Evolutionary conservation across 176 grass and related monocot genomes (phyloP), one percentile per base, ranked within the genome.

Genomic region (Musa acuminata): DNA sequence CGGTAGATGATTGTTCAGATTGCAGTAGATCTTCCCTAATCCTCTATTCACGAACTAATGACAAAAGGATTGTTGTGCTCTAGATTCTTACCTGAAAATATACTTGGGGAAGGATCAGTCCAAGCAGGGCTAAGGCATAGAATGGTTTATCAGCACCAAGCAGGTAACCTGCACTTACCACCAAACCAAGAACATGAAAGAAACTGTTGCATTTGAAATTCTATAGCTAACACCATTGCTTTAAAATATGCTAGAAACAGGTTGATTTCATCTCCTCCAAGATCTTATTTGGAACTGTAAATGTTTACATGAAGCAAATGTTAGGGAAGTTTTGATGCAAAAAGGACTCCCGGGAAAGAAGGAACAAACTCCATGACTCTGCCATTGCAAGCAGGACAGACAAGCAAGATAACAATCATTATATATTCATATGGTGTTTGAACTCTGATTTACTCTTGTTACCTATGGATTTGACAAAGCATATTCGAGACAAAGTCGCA

Each of bases 61-160:
- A 35, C 3, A 13, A 35, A 67, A 67, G 12, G 26, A 35, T 35
- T 6, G 1, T 13, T 67, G 67, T 13, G 43, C 2, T 51, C 19
- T 16, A 14, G 10, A 66, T 52, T 24, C 35, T 72, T 80, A 92
- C 89, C 89, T 92, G 89, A 69, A 89, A 84, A 60, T 88, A 51
- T 51, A 92, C 83, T 64, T 92, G 89, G 69, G 89, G 89, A 72
- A 88, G 75, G 71, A 87, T 89, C 63, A 92, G 50, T 68, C 86
- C 89, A 80, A 92, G 76, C 49, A 92, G 64, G 16, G 81, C 86
- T 67, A 92, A 65, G 52, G 89, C 86, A 72, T 92, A 92, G 81
- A 86, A 92, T 51, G 78, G 76, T 68, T 92, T 89, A 51, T 81
- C 89, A 1, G 83, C 80, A 67, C 81, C 88, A 71, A 84, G 75